Evolutionary conservation across 345 rosid genomes (phyloP).

Genomic region (Salix caprea): DNA sequence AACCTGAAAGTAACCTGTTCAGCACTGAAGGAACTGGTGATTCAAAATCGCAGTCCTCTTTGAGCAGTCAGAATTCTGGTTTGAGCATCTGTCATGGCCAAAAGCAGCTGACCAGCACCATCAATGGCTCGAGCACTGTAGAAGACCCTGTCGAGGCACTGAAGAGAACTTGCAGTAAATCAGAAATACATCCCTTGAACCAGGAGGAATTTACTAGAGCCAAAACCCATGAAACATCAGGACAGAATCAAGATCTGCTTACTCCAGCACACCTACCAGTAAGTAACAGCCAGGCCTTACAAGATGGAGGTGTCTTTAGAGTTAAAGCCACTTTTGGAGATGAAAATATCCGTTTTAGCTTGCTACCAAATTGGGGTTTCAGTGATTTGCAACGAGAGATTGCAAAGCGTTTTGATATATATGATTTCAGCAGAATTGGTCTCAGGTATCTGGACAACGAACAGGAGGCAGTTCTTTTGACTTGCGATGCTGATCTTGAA

Average conservation of each 20-base stretch:
- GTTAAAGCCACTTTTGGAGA: conserved; percentile 64
- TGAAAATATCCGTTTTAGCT: conserved; percentile 36
- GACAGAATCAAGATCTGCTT: conserved; percentile 30
- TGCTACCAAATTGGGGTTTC: conserved; percentile 25
- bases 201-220: conserved; percentile 47
- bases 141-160: conserved; percentile 34
- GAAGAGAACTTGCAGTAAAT: conserved; percentile 41
- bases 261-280: conserved; percentile 30
- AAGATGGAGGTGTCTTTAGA: conserved; percentile 25
- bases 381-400: conserved; percentile 27
- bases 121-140: conserved; percentile 19
- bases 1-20: conserved; percentile 31
- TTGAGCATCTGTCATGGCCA: conserved; percentile 53
- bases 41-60: conserved; percentile 57
- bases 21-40: conserved; percentile 27
- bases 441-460: conserved; percentile 28
- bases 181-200: conserved; percentile 36
- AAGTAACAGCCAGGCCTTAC: conserved; percentile 7
- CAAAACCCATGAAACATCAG: conserved; percentile 46
- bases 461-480: conserved; percentile 27
- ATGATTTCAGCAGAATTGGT: conserved; percentile 17
- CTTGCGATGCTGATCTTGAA: conserved; percentile 46
- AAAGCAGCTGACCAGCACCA: conserved; percentile 35
- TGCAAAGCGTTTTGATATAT: conserved; percentile 24
- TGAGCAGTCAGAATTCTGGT: conserved; percentile 64